phyloP scores from a whole-genome alignment of 2,329 filamentous ascomycete species.

The Paracoccidioides lutzii region DNA sequence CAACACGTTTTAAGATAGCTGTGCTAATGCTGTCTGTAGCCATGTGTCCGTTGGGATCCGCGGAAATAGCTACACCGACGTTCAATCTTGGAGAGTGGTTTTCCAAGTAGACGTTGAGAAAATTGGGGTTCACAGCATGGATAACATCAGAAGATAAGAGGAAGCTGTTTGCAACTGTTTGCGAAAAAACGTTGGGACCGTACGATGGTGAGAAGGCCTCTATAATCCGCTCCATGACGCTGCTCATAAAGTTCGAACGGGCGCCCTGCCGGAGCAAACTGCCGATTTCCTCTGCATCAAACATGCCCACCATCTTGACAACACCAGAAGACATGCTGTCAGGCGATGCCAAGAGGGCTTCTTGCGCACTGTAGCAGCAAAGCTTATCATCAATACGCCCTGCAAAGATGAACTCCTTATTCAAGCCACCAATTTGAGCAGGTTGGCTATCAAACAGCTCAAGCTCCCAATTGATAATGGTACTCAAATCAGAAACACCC shows the following conservation, averaged over 20 bases:
- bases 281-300: conserved; percentile 95
- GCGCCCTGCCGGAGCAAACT: conserved; percentile 84
- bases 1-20: conserved; percentile 64
- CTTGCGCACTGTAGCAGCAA: conserved; percentile 82
- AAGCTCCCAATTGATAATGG: conserved; percentile 90
- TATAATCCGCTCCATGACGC: conserved; percentile 66
- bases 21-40: conserved; percentile 83
- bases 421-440: conserved; percentile 68
- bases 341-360: conserved; percentile 61
- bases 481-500: conserved; percentile 56
- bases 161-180: conserved; percentile 86
- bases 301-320: conserved; percentile 84
- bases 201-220: conserved; percentile 44
- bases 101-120: conserved; percentile 67
- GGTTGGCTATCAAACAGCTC: conserved; percentile 89
- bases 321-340: conserved; percentile 41
- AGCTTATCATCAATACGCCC: conserved; percentile 96
- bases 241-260: conserved; percentile 72
- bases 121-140: conserved; percentile 92
- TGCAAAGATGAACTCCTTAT: conserved; percentile 88
- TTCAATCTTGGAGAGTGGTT: conserved; percentile 82
- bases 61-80: conserved; percentile 65
- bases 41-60: conserved; percentile 89
- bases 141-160: conserved; percentile 85
- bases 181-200: conserved; percentile 50